phyloP scores from a whole-genome alignment of 176 grass and related monocot genomes.

The Musa beccarii region DNA sequence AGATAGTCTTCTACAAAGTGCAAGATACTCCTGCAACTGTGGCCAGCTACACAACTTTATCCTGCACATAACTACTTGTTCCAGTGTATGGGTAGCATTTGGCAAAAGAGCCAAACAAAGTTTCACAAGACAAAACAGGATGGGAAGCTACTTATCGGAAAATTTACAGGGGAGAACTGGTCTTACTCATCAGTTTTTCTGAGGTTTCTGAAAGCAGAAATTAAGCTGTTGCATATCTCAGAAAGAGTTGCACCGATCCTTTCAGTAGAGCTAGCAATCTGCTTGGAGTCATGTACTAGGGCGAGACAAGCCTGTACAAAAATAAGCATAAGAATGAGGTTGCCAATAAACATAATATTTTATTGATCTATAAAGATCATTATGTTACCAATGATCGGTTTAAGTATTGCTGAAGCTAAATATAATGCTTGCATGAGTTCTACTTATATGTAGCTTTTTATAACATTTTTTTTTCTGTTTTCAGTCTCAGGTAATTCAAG shows the following conservation, averaged over 20 bases:
- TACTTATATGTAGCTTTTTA: too few relatives aligned
- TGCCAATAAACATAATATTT: neutral
- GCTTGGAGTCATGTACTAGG: constrained; percentile 23
- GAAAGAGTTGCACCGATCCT: constrained; percentile 47
- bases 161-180: neutral
- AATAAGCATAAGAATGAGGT: neutral
- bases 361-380: neutral
- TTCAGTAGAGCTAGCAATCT: constrained; percentile 29
- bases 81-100: neutral
- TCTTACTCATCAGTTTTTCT: constrained; percentile 42
- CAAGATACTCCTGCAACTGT: too few relatives aligned
- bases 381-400: neutral
- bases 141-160: neutral
- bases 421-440: neutral
- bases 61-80: neutral
- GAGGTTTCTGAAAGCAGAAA: constrained; percentile 59
- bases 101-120: neutral
- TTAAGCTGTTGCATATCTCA: constrained; percentile 57
- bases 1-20: neutral
- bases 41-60: too few relatives aligned
- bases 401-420: neutral
- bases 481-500: too few relatives aligned
- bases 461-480: too few relatives aligned
- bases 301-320: constrained; percentile 46
- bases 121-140: neutral